Percentiles rank a stretch among this genome's conserved stretches.
Evolutionary conservation across 2,329 filamentous ascomycete genomes (phyloP).

Genomic region (Graphilbum ipis-grandicollis): DNA sequence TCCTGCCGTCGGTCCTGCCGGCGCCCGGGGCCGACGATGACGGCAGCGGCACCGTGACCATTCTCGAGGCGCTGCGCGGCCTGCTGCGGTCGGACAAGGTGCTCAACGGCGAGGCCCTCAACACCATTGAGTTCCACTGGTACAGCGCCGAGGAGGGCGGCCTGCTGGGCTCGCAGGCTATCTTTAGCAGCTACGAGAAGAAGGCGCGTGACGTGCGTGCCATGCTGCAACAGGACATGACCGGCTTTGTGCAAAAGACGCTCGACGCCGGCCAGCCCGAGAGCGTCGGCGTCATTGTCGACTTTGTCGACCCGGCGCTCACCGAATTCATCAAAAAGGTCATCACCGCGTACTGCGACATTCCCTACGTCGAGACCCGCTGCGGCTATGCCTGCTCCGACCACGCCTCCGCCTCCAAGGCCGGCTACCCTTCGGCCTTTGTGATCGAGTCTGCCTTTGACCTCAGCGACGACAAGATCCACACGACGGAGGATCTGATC

Average conservation of each 20-base stretch:
- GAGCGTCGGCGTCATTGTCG: conserved; percentile 80
- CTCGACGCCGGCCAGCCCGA: conserved; percentile 68
- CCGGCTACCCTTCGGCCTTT: conserved; percentile 48
- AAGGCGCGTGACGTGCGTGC: conserved; percentile 64
- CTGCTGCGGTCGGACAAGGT: conserved; percentile 59
- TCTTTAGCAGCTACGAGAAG: conserved; percentile 69
- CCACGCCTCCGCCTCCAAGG: conserved; percentile 48
- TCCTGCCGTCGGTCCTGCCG: conserved; percentile 64
- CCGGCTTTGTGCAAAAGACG: conserved; percentile 70
- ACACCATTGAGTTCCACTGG: conserved; percentile 95
- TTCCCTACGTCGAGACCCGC: conserved; percentile 33
- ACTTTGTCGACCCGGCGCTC: conserved; percentile 68
- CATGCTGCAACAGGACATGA: conserved; percentile 99
- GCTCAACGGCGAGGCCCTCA: conserved; percentile 51
- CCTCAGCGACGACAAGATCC: conserved; percentile 51
- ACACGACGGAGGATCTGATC: conserved; percentile 55
- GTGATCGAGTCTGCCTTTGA: conserved; percentile 45
- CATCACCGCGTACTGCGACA: conserved; percentile 73
- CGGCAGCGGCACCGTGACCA: conserved; percentile 83
- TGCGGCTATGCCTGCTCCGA: conserved; percentile 48
- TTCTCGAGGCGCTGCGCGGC: conserved; percentile 75
- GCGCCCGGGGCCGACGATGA: conserved; percentile 94
- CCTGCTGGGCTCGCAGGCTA: conserved; percentile 71
- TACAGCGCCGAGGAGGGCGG: conserved; percentile 85
- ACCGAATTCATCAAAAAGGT: conserved; percentile 85